These are phyloP conservation scores for Persicaria maculosa DNA, from an alignment of 148 eudicot genomes.

Conservation along the genomic window DNA sequence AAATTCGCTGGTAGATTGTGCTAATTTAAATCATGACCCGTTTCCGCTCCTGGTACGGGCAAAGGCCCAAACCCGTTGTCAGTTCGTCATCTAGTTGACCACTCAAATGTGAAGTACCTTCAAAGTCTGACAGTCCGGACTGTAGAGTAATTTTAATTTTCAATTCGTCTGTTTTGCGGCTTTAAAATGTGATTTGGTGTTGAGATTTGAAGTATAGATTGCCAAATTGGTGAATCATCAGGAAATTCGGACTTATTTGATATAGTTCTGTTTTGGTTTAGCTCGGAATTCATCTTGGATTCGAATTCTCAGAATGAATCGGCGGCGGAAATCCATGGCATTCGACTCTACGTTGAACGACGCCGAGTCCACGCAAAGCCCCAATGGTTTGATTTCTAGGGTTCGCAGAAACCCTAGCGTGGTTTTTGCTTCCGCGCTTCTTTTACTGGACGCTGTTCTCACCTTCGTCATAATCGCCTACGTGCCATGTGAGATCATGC, in stretches of 20 bases:
- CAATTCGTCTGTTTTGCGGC: background rate
- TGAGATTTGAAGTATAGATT: background rate
- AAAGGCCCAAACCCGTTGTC: background rate
- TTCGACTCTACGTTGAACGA: background rate
- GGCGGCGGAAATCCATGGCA: conserved; percentile 3
- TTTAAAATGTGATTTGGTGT: background rate
- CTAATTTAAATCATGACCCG: too few species aligned
- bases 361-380: background rate
- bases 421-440: conserved; percentile 43
- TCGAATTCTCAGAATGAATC: background rate
- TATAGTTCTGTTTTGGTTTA: background rate
- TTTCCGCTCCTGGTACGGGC: background rate
- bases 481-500: conserved; percentile 60
- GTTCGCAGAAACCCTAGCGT: conserved; percentile 23
- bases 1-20: too few species aligned
- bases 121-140: background rate
- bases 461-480: conserved; percentile 54
- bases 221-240: background rate
- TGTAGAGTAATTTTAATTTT: too few species aligned
- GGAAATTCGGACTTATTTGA: too few species aligned
- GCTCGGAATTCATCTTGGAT: background rate
- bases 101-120: background rate
- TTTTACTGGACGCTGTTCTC: conserved; percentile 50
- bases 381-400: background rate
- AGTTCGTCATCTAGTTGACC: background rate